Base-by-base conservation (phyloP, 352 stramenopile species). In the Globisporangium okanoganense region DNA sequence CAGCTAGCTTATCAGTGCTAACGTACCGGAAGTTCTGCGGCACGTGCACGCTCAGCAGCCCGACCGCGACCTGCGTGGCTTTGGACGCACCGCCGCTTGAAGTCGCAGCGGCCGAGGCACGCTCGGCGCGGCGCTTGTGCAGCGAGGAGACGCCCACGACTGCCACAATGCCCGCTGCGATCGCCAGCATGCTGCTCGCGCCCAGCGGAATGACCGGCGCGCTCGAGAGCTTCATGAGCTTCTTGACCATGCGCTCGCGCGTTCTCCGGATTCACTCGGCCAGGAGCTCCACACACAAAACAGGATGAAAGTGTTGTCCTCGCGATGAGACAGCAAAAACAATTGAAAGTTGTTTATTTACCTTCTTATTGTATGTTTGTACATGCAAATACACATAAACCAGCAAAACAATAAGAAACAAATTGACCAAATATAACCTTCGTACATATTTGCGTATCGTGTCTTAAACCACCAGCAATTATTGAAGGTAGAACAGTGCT, bases 11-110 rank as follows among this genome's bases (percentile, higher is more conserved):
- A n/a, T n/a, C n/a, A n/a, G n/a, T n/a, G n/a, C n/a, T n/a, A 35
- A 40, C 45, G 47, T 57, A 81, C 73, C 73, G 58, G 44, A 87
- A 83, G 58, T 81, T 89, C 64, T 76, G 64, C 31, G 79, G 75
- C 44, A 89, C 77, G 47, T 77, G 62, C 41, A 92, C 64, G 16
- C 76, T 73, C 27, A 89, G 58, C 41, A 89, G 50, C 0, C 73
- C 81, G 12, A 88, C 75, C 12, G 67, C 72, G 25, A 90, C 57
- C 25, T 67, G 56, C 18, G 53, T 16, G 1, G 22, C 51, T 31
- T 8, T 51, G 43, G 35, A 14, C 6, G 61, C 27, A 12, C 25
- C 16, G 3, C 43, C 25, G 49, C 8, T 31, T 5, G 44, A 47
- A 53, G 52, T 25, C 48, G 45, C 14, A 14, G 20, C 38, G 10